These are phyloP conservation scores for Neophaeococcomyces mojaviensis DNA, from an alignment of 2,329 filamentous ascomycete genomes.

Conservation along the genomic window DNA sequence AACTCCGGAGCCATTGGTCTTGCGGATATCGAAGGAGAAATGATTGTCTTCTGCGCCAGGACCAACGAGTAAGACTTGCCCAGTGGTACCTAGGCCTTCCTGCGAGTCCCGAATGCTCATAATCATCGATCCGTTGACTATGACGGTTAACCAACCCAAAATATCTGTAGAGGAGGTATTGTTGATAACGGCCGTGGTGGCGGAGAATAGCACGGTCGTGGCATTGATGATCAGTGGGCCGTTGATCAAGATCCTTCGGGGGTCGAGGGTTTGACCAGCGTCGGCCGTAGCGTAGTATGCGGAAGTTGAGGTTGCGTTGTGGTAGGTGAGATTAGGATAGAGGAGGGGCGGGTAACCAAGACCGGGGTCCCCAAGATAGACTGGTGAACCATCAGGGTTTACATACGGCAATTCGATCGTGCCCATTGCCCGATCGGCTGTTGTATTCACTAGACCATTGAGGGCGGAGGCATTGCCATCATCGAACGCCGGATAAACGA, in stretches of 20 bases:
- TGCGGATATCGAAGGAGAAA: conserved; percentile 37
- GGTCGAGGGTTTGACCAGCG: conserved; percentile 25
- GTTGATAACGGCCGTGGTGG: conserved; percentile 72
- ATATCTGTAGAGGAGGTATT: conserved; percentile 58
- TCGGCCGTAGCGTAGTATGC: conserved; percentile 34
- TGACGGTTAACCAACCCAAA: conserved; percentile 74
- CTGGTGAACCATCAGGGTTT: conserved; percentile 49
- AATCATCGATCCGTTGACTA: conserved; percentile 62
- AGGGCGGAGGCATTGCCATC: conserved; percentile 40
- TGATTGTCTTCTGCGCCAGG: conserved; percentile 60
- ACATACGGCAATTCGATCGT: conserved; percentile 55
- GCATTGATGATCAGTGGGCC: conserved; percentile 68
- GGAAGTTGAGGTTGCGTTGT: conserved; percentile 27
- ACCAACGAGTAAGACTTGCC: conserved; percentile 63
- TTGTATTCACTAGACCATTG: conserved; percentile 58
- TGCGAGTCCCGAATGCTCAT: conserved; percentile 54
- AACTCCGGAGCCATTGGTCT: conserved; percentile 35
- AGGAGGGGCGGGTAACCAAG: conserved; percentile 64
- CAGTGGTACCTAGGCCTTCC: conserved; percentile 65
- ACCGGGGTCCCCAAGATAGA: conserved; percentile 54
- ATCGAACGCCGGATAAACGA: conserved; percentile 63
- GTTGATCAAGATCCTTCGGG: conserved; percentile 57
- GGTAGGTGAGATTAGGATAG: conserved; percentile 72
- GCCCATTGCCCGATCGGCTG: conserved; percentile 39
- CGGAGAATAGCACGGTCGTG: conserved; percentile 66